Evolutionary conservation across 345 rosid genomes (phyloP).

Genomic region (Gossypioides kirkii): DNA sequence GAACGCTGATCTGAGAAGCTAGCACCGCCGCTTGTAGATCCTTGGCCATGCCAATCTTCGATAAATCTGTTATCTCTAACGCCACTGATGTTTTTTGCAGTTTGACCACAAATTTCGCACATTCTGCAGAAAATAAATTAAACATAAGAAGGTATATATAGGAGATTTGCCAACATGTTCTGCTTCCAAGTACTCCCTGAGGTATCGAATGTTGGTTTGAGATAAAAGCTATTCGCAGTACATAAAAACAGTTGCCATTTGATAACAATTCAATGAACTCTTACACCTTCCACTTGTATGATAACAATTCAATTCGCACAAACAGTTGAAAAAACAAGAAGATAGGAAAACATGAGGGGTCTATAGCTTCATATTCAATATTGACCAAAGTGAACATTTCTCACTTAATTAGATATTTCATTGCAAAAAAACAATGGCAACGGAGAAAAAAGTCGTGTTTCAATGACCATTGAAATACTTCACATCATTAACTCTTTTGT

Average conservation of each 20-base stretch:
- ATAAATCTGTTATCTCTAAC: constrained; percentile 41
- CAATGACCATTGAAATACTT: not conserved
- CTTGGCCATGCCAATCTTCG: constrained; percentile 44
- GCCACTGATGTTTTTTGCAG: constrained; percentile 44
- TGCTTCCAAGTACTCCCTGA: not conserved
- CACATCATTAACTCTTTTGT: not conserved
- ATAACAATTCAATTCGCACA: not conserved
- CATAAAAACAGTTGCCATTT: not conserved
- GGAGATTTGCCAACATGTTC: not conserved
- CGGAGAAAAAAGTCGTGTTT: not conserved
- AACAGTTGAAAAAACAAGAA: not conserved
- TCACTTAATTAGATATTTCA: not conserved
- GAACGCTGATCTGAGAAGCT: constrained; percentile 21
- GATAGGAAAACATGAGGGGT: not conserved
- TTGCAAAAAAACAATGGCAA: not conserved
- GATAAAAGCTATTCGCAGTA: not conserved
- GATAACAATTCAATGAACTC: not conserved
- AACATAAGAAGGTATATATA: not conserved
- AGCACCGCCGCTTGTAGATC: constrained; percentile 17
- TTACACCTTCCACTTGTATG: not conserved
- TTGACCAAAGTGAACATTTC: not conserved
- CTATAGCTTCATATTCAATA: not conserved
- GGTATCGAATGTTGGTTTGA: not conserved
- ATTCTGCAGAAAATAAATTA: constrained; percentile 29
- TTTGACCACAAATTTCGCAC: constrained; percentile 68